phyloP scores from a whole-genome alignment of 2,329 filamentous ascomycete species.

The Nemania bipapillata region DNA sequence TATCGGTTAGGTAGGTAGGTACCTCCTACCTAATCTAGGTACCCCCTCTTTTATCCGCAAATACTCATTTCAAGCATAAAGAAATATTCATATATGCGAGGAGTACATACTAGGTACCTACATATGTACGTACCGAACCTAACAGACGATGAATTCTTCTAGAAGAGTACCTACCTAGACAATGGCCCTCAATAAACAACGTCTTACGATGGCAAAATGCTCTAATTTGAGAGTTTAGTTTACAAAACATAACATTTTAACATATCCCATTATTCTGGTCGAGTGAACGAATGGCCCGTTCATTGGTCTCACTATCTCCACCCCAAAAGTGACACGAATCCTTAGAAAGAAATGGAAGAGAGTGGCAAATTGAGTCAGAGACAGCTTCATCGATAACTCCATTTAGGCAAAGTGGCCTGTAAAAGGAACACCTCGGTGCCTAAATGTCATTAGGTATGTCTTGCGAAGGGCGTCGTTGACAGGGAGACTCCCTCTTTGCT shows the following conservation, averaged over 20 bases:
- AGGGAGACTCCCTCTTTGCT: neutral
- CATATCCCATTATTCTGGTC: neutral
- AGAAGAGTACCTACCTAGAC: no score
- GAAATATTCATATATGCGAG: no score
- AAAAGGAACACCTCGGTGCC: neutral
- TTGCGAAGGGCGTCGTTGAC: slow-evolving; percentile 30
- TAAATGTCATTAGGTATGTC: slow-evolving; percentile 31
- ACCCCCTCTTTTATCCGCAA: no score
- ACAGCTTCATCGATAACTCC: slow-evolving; percentile 28
- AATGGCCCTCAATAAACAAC: no score
- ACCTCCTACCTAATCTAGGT: no score
- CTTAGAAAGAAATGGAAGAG: slow-evolving; percentile 40
- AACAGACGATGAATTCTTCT: neutral
- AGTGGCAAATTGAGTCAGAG: slow-evolving; percentile 29
- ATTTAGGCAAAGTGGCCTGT: slow-evolving; percentile 5
- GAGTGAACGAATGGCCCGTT: slow-evolving; percentile 14
- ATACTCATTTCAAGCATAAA: no score
- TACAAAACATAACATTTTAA: neutral
- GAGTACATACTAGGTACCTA: no score
- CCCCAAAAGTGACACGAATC: slow-evolving; percentile 33
- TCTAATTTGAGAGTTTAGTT: neutral
- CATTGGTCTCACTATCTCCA: slow-evolving; percentile 23
- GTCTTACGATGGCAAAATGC: neutral
- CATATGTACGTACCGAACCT: no score
- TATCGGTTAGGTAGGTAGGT: no score